A percentile compares a stretch with the other conserved stretches of the same genome.
phyloP scores from a whole-genome alignment of 2,329 filamentous ascomycete genomes.

The Ophiostoma triangulosporum region DNA sequence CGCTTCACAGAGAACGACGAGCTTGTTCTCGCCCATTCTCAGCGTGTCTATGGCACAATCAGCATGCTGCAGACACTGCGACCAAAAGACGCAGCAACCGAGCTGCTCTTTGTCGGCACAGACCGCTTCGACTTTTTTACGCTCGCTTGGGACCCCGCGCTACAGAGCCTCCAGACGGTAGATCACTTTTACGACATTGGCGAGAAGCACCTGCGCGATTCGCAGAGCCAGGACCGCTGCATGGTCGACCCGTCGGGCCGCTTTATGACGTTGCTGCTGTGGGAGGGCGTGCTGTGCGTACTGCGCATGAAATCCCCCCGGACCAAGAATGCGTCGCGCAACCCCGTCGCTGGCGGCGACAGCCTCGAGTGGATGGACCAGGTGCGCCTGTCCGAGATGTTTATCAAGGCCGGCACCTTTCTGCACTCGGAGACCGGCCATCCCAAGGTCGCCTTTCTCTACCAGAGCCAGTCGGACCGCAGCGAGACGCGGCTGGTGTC shows the following conservation, averaged over 20 bases:
- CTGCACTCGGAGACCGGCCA: conserved; percentile 44
- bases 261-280: conserved; percentile 44
- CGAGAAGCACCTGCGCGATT: conserved; percentile 55
- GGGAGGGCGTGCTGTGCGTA: conserved; percentile 46
- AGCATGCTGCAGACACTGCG: conserved; percentile 71
- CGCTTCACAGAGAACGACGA: conserved; percentile 51
- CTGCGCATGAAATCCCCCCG: conserved; percentile 33
- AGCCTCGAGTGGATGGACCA: conserved; percentile 37
- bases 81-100: conserved; percentile 58
- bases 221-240: conserved; percentile 70
- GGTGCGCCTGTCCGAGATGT: conserved; percentile 44
- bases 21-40: conserved; percentile 51
- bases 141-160: conserved; percentile 60
- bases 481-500: conserved; percentile 42
- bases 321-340: conserved; percentile 23
- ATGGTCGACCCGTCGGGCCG: conserved; percentile 67
- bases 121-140: conserved; percentile 87
- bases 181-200: conserved; percentile 38
- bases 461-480: conserved; percentile 38
- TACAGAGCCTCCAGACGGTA: conserved; percentile 35
- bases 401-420: conserved; percentile 44
- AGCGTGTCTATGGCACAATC: conserved; percentile 71
- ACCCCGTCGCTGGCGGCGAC: conserved; percentile 11
- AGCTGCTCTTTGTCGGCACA: conserved; percentile 86
- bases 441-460: conserved; percentile 44